Conservation (phyloP, 495 filamentous ascomycete species). For the Aspergillus ellipticus region DNA sequence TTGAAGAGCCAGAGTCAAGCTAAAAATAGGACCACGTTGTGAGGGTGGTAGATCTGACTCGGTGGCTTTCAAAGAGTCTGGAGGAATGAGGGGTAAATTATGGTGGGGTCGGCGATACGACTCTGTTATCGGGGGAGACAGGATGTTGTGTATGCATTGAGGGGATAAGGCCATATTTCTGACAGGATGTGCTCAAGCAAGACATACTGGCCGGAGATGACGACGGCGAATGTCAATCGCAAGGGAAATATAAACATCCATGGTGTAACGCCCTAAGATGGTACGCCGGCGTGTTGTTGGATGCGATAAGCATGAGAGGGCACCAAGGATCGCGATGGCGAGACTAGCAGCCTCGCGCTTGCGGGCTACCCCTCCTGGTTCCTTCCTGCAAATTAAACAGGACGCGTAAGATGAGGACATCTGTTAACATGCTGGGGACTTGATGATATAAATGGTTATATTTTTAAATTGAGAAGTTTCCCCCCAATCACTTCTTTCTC, state of each 20-base stretch:
- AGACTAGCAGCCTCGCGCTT: neutral
- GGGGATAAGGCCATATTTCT: too few species aligned
- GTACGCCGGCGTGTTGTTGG: neutral
- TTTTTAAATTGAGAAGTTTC: neutral
- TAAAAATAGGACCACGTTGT: too few species aligned
- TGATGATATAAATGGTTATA: neutral
- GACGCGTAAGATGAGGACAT: neutral
- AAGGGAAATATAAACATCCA: neutral
- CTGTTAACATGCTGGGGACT: neutral
- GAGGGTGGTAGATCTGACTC: too few species aligned
- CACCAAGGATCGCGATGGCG: neutral
- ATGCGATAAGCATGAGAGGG: neutral
- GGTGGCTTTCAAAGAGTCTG: too few species aligned
- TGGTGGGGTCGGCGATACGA: too few species aligned
- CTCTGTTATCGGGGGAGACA: too few species aligned
- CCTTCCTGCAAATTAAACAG: neutral
- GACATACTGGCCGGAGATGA: too few species aligned
- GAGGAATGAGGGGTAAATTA: too few species aligned
- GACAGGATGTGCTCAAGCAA: too few species aligned
- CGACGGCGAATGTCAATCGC: too few species aligned
- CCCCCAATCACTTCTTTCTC: neutral
- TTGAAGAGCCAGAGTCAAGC: too few species aligned
- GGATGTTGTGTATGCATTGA: too few species aligned
- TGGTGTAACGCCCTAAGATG: neutral
- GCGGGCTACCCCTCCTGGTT: neutral